Conservation (phyloP, 169 alveolate genomes). For the Plasmodium falciparum region DNA sequence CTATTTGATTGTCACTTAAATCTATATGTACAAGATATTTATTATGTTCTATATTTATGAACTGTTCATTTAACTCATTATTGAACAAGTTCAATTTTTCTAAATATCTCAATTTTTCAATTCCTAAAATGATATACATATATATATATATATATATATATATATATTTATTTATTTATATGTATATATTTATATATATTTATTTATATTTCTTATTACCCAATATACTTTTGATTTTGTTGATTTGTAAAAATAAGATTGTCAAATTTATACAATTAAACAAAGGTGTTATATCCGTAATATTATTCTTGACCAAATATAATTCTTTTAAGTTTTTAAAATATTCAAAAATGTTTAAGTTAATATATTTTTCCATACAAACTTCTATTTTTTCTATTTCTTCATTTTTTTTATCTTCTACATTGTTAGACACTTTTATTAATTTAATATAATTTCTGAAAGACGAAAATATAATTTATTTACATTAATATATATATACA, state of each 20-base stretch:
- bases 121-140: slow-evolving; percentile 7
- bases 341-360: slow-evolving; percentile 26
- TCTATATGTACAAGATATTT: slow-evolving; percentile 35
- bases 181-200: not conserved
- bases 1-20: slow-evolving; percentile 57
- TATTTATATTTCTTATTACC: slow-evolving; percentile 34
- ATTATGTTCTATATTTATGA: slow-evolving; percentile 42
- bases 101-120: slow-evolving; percentile 26
- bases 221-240: slow-evolving; percentile 34
- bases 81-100: slow-evolving; percentile 60
- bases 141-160: too few species aligned
- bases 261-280: slow-evolving; percentile 29
- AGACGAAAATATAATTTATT: not conserved
- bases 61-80: slow-evolving; percentile 46
- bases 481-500: not conserved
- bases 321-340: slow-evolving; percentile 55
- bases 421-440: slow-evolving; percentile 52
- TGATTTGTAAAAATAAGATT: slow-evolving; percentile 53
- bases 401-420: slow-evolving; percentile 50
- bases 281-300: slow-evolving; percentile 59
- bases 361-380: slow-evolving; percentile 65
- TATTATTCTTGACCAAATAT: slow-evolving; percentile 56
- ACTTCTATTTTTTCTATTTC: slow-evolving; percentile 56
- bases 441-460: slow-evolving; percentile 19
- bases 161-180: too few species aligned